These are phyloP conservation scores for Apophysomyces elegans DNA, from an alignment of 371 early-diverging fungal species.

Conservation along the genomic window DNA sequence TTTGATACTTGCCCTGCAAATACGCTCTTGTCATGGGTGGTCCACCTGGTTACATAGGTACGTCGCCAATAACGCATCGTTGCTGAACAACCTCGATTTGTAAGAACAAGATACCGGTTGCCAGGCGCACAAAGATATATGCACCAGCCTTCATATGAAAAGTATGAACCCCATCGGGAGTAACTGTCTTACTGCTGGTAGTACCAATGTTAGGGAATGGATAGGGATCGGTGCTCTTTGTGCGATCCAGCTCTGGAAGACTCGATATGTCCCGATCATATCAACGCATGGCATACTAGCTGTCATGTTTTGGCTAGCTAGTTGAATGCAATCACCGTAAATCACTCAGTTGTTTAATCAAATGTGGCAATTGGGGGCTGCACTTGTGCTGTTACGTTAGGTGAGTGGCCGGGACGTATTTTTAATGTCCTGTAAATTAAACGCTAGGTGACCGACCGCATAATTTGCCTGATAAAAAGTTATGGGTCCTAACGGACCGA, in stretches of 20 bases:
- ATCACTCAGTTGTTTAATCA: conserved; percentile 15
- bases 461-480: conserved; percentile 10
- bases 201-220: conserved; percentile 19
- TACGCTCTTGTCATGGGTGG: background rate
- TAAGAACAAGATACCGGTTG: conserved; percentile 16
- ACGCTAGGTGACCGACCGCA: conserved; percentile 28
- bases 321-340: conserved; percentile 33
- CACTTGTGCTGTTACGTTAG: conserved; percentile 37
- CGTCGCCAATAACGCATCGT: conserved; percentile 12
- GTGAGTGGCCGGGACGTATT: conserved; percentile 41
- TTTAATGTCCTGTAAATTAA: conserved; percentile 28
- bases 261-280: conserved; percentile 34
- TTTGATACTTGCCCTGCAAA: conserved; percentile 14
- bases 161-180: background rate
- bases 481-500: too few species aligned
- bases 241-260: conserved; percentile 28
- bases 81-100: conserved; percentile 12
- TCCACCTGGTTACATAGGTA: background rate
- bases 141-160: background rate
- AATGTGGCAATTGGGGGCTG: conserved; percentile 37
- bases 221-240: background rate
- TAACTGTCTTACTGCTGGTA: conserved; percentile 3
- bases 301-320: background rate
- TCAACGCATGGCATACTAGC: conserved; percentile 34
- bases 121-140: conserved; percentile 9